These are phyloP conservation scores for Tricladium varicosporioides DNA, from an alignment of 2,329 filamentous ascomycete genomes.

Conservation along the genomic window DNA sequence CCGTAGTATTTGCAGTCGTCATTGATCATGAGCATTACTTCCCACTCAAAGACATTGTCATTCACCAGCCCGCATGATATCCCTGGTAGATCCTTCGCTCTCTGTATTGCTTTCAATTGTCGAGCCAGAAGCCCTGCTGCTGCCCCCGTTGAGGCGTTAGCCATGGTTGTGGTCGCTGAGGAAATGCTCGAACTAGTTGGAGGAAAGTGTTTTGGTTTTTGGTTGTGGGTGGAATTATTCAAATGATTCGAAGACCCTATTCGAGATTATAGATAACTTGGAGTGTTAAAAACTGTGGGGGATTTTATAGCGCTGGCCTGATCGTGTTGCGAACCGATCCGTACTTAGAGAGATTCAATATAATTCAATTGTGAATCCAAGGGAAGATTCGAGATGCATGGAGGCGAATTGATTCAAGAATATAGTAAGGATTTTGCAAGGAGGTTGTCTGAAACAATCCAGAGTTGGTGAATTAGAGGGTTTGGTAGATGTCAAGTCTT, in stretches of 20 bases:
- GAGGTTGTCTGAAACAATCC: too few species aligned
- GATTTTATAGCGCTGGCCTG: not conserved
- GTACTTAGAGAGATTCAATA: not conserved
- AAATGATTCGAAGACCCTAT: not conserved
- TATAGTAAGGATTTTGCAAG: too few species aligned
- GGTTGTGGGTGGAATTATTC: not conserved
- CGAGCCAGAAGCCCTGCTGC: constrained; percentile 73
- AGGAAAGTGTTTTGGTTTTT: not conserved
- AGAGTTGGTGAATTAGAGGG: too few species aligned
- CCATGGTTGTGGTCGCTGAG: constrained; percentile 11
- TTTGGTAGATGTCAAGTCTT: too few species aligned
- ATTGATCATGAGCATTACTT: constrained; percentile 97
- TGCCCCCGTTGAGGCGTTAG: constrained; percentile 19
- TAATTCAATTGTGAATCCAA: not conserved
- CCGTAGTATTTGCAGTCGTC: constrained; percentile 80
- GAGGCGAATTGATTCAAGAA: not conserved
- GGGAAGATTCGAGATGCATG: not conserved
- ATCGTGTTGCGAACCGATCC: too few species aligned
- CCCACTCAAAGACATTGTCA: constrained; percentile 95
- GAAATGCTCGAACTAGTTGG: not conserved
- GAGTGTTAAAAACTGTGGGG: not conserved
- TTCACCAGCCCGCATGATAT: constrained; percentile 89
- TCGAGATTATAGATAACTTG: not conserved
- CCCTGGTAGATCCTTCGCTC: constrained; percentile 84
- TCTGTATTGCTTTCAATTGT: constrained; percentile 94